phyloP scores from a whole-genome alignment of 2,329 filamentous ascomycete genomes.

The Alternaria sp. region DNA sequence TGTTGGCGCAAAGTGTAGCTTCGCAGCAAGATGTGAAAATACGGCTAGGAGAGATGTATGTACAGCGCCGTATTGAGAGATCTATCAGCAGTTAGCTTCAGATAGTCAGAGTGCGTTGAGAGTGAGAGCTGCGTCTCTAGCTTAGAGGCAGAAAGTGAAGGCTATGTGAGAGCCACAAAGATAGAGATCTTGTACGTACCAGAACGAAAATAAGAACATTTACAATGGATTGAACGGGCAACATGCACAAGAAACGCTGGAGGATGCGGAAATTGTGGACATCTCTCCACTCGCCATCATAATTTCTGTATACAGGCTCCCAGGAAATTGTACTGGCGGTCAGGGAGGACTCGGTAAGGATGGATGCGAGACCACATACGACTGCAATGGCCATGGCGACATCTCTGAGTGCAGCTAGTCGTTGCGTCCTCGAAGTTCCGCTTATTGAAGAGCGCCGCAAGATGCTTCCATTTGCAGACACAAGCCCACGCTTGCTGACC shows the following conservation, averaged over 20 bases:
- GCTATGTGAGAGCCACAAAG: not conserved
- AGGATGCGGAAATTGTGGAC: slow-evolving; percentile 40
- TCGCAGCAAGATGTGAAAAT: slow-evolving; percentile 41
- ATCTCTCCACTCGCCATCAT: slow-evolving; percentile 39
- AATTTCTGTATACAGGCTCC: slow-evolving; percentile 37
- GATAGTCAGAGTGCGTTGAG: not conserved
- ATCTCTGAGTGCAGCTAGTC: slow-evolving; percentile 42
- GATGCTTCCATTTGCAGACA: slow-evolving; percentile 49
- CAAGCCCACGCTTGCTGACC: slow-evolving; percentile 39
- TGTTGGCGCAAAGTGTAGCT: slow-evolving; percentile 34
- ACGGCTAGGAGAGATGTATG: slow-evolving; percentile 41
- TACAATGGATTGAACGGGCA: slow-evolving; percentile 33
- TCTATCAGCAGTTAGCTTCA: slow-evolving; percentile 29
- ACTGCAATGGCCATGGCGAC: slow-evolving; percentile 38
- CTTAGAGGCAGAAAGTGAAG: not conserved
- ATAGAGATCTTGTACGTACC: slow-evolving; percentile 31
- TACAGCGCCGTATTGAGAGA: slow-evolving; percentile 41
- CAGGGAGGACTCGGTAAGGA: slow-evolving; percentile 42
- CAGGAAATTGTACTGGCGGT: slow-evolving; percentile 37
- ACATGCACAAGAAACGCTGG: slow-evolving; percentile 39
- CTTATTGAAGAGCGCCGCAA: slow-evolving; percentile 35
- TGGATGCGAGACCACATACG: slow-evolving; percentile 40
- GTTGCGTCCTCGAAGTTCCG: slow-evolving; percentile 37
- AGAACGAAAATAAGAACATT: slow-evolving; percentile 44
- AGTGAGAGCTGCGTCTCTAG: not conserved